Conservation (phyloP, 306 rosid genomes). For the Cicer arietinum region DNA sequence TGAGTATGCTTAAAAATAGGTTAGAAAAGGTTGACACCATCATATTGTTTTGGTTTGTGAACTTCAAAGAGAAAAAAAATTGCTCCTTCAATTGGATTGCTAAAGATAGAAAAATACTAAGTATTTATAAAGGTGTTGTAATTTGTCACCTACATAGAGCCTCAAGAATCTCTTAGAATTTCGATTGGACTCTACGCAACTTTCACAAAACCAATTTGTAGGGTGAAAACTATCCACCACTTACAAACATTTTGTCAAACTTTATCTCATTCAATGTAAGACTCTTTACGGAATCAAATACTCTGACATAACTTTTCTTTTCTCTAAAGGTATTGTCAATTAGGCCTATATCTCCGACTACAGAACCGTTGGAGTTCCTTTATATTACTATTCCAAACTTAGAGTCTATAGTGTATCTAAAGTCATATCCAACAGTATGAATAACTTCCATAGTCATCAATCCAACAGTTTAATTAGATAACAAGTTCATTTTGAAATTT, state of each 20-base stretch:
- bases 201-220: too few species aligned
- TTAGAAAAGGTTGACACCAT: constrained; percentile 12
- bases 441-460: neutral
- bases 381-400: too few species aligned
- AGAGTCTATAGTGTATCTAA: too few species aligned
- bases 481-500: neutral
- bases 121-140: neutral
- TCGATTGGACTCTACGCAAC: too few species aligned
- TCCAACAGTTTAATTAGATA: constrained; percentile 6
- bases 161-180: constrained; percentile 8
- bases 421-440: neutral
- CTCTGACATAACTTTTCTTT: constrained; percentile 16
- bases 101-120: constrained; percentile 27
- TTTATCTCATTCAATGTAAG: too few species aligned
- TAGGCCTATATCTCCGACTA: too few species aligned
- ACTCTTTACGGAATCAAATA: neutral
- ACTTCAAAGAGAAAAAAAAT: neutral
- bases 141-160: constrained; percentile 7
- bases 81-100: constrained; percentile 11
- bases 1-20: constrained; percentile 29
- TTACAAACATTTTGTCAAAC: too few species aligned
- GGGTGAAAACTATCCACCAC: too few species aligned
- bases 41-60: neutral
- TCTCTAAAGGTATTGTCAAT: neutral
- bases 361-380: too few species aligned